A percentile compares a stretch with the other conserved stretches of the same genome.
phyloP scores from a whole-genome alignment of 2,329 filamentous ascomycete species.

The Fusarium sacchari region DNA sequence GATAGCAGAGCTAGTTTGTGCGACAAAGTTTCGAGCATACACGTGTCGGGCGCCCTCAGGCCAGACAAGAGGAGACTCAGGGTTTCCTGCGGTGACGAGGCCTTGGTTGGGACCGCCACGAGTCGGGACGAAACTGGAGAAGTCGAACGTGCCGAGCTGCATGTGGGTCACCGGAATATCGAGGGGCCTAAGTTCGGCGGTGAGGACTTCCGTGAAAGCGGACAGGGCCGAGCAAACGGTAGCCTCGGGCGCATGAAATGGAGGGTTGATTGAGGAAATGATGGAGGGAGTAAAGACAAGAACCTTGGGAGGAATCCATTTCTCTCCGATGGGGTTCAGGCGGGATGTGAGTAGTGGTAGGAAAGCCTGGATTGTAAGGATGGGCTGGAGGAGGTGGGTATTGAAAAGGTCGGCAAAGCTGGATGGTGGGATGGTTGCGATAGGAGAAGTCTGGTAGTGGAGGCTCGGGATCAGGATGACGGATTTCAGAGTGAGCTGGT shows the following conservation, averaged over 20 bases:
- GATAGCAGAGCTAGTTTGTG: slow-evolving; percentile 64
- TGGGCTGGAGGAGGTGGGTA: slow-evolving; percentile 88
- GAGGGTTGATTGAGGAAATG: slow-evolving; percentile 80
- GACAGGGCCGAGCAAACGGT: slow-evolving; percentile 87
- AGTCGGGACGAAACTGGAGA: slow-evolving; percentile 70
- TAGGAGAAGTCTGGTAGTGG: slow-evolving; percentile 82
- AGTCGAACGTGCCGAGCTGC: slow-evolving; percentile 91
- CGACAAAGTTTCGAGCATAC: slow-evolving; percentile 71
- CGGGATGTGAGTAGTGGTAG: slow-evolving; percentile 78
- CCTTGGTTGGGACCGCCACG: slow-evolving; percentile 50
- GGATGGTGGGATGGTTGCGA: slow-evolving; percentile 85
- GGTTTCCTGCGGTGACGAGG: slow-evolving; percentile 55
- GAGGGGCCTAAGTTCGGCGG: slow-evolving; percentile 80
- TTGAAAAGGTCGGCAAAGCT: slow-evolving; percentile 92
- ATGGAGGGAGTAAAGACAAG: slow-evolving; percentile 83
- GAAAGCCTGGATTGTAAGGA: slow-evolving; percentile 88
- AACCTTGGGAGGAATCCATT: slow-evolving; percentile 70
- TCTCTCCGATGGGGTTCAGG: slow-evolving; percentile 62
- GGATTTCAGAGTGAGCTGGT: slow-evolving; percentile 80
- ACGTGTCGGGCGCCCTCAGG: slow-evolving; percentile 66
- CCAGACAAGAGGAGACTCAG: slow-evolving; percentile 68
- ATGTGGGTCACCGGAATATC: slow-evolving; percentile 85
- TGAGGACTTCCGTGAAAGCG: slow-evolving; percentile 83
- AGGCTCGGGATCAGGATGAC: slow-evolving; percentile 85
- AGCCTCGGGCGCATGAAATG: slow-evolving; percentile 86